Percentiles rank a stretch among this genome's conserved stretches.
Evolutionary conservation across 202 grass and related monocot genomes (phyloP).

Genomic region (Zoysia matrella): DNA sequence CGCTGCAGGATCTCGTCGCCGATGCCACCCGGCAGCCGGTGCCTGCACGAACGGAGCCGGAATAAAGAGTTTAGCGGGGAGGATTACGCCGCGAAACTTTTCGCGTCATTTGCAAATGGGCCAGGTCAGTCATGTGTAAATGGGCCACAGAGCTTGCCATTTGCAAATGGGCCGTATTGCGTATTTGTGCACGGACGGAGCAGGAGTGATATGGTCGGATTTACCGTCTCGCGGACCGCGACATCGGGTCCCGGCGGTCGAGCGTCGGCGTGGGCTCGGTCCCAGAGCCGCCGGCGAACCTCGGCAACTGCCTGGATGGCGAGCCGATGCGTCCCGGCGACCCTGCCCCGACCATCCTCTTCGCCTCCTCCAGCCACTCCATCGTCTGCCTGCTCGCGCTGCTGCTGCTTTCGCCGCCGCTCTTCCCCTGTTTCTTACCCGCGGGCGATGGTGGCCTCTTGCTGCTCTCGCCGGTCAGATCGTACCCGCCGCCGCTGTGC

Average conservation of each 20-base stretch:
- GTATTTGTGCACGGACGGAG: neutral
- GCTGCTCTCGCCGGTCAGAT: no score
- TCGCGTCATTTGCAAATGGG: neutral
- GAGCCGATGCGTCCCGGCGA: constrained; percentile 52
- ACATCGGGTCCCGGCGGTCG: constrained; percentile 69
- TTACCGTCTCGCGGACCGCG: constrained; percentile 70
- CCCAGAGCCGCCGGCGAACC: constrained; percentile 48
- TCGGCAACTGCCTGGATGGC: constrained; percentile 54
- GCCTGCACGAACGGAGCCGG: constrained; percentile 48
- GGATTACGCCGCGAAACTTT: neutral
- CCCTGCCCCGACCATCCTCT: constrained; percentile 54
- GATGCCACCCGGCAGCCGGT: constrained; percentile 54
- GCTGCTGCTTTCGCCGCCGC: constrained; percentile 7
- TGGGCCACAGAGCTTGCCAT: no score
- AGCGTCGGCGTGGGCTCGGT: constrained; percentile 50
- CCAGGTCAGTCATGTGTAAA: no score
- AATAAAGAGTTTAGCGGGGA: neutral
- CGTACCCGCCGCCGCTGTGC: no score
- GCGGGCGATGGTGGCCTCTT: constrained; percentile 23
- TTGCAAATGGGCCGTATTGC: no score
- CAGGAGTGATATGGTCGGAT: neutral
- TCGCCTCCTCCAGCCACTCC: constrained; percentile 74
- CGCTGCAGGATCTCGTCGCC: constrained; percentile 74
- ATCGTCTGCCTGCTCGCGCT: constrained; percentile 57
- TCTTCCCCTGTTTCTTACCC: constrained; percentile 32